Conservation (phyloP, 1,284 basidiomycete genomes). For the Ganoderma resinaceum region DNA sequence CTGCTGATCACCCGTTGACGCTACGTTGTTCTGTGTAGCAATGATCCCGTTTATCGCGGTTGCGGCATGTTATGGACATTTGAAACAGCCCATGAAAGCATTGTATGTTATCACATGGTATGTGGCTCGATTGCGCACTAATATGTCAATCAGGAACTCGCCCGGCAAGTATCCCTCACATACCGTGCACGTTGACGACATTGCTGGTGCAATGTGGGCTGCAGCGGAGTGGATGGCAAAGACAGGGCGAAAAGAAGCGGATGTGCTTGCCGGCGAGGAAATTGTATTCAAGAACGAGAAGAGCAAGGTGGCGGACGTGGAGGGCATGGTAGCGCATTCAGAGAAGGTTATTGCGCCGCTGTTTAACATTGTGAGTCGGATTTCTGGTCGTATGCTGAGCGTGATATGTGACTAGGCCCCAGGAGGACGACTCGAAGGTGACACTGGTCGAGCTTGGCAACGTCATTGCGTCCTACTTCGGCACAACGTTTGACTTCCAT, state of each 20-base stretch:
- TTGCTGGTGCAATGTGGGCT: slow-evolving; percentile 79
- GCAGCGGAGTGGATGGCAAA: slow-evolving; percentile 77
- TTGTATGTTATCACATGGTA: slow-evolving; percentile 49
- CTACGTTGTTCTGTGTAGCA: slow-evolving; percentile 45
- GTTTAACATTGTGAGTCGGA: slow-evolving; percentile 77
- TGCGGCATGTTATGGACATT: slow-evolving; percentile 84
- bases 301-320: slow-evolving; percentile 65
- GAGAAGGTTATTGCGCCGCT: slow-evolving; percentile 73
- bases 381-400: not conserved
- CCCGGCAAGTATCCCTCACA: slow-evolving; percentile 83
- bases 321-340: slow-evolving; percentile 64
- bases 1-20: slow-evolving; percentile 40
- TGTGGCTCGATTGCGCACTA: slow-evolving; percentile 7
- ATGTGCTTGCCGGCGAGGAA: slow-evolving; percentile 69
- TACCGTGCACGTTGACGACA: slow-evolving; percentile 82
- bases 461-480: slow-evolving; percentile 78
- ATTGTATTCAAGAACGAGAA: slow-evolving; percentile 79
- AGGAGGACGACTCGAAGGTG: slow-evolving; percentile 84
- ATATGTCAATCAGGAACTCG: slow-evolving; percentile 59
- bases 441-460: slow-evolving; percentile 81
- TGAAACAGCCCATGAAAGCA: slow-evolving; percentile 89
- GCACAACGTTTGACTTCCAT: slow-evolving; percentile 87
- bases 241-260: slow-evolving; percentile 65
- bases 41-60: slow-evolving; percentile 65
- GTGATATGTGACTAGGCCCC: slow-evolving; percentile 10